Evolutionary conservation across 2,329 filamentous ascomycete species (phyloP).

Genomic region (Fusarium clavum): DNA sequence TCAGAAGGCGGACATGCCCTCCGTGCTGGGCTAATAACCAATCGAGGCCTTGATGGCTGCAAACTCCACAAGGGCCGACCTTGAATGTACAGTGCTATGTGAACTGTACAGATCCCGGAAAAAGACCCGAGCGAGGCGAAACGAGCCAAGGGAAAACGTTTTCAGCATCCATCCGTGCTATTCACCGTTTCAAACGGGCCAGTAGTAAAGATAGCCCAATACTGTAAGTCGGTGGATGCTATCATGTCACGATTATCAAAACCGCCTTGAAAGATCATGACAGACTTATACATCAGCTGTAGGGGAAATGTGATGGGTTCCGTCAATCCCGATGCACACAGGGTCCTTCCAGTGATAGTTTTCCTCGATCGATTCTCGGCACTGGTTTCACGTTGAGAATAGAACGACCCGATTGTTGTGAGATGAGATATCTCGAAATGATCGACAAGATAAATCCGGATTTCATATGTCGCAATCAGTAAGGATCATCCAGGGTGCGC

Average conservation of each 20-base stretch:
- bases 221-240: no score
- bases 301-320: background rate
- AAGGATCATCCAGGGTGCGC: conserved; percentile 17
- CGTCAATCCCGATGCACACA: conserved; percentile 1
- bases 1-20: background rate
- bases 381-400: background rate
- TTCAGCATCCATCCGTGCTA: no score
- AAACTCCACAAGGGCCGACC: background rate
- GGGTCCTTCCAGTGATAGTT: conserved; percentile 4
- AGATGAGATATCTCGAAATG: conserved; percentile 6
- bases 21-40: background rate
- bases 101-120: background rate
- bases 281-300: background rate
- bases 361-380: background rate
- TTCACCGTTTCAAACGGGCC: background rate
- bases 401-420: background rate
- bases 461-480: background rate
- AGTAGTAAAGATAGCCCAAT: background rate
- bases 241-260: background rate
- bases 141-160: background rate
- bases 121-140: background rate
- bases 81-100: conserved; percentile 13
- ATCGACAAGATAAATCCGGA: conserved; percentile 24
- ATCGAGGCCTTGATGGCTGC: background rate
- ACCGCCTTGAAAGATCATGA: background rate